phyloP scores from a whole-genome alignment of 768 basidiomycete species.

The Boletus rubescentipes region DNA sequence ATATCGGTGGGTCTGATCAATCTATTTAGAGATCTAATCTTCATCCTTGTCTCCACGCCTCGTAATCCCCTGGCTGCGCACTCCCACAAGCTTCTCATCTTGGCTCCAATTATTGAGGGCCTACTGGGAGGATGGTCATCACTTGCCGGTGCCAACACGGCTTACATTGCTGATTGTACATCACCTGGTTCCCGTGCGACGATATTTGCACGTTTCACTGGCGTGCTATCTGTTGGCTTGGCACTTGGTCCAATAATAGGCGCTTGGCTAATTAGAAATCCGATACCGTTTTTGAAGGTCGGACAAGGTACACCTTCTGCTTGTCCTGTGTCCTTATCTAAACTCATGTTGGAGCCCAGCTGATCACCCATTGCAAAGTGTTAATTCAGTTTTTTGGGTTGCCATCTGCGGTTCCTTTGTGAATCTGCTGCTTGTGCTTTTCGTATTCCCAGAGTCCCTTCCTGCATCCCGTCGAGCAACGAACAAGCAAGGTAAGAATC shows the following conservation, averaged over 20 bases:
- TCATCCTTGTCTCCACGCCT: slow-evolving; percentile 74
- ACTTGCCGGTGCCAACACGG: slow-evolving; percentile 61
- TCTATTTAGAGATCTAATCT: slow-evolving; percentile 64
- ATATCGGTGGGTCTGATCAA: slow-evolving; percentile 1
- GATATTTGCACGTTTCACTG: slow-evolving; percentile 66
- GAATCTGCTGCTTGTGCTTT: slow-evolving; percentile 57
- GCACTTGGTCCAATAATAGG: slow-evolving; percentile 77
- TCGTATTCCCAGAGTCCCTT: slow-evolving; percentile 61
- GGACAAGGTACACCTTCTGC: slow-evolving; percentile 19
- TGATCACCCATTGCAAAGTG: slow-evolving; percentile 37
- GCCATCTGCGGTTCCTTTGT: slow-evolving; percentile 44
- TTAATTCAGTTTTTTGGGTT: slow-evolving; percentile 55
- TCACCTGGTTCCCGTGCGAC: slow-evolving; percentile 77
- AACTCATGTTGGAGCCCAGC: slow-evolving; percentile 13
- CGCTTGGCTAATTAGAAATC: slow-evolving; percentile 47
- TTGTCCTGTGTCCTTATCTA: slow-evolving; percentile 1
- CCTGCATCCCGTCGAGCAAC: slow-evolving; percentile 27
- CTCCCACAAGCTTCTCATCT: slow-evolving; percentile 70
- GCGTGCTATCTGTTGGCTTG: slow-evolving; percentile 75
- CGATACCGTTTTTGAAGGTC: slow-evolving; percentile 33
- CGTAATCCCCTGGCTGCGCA: slow-evolving; percentile 58
- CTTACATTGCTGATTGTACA: slow-evolving; percentile 74
- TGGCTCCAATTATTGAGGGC: slow-evolving; percentile 80
- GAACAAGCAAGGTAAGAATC: slow-evolving; percentile 32
- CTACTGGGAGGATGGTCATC: slow-evolving; percentile 77